Conservation (phyloP, 140 eudicot genomes). For the Stevia rebaudiana region DNA sequence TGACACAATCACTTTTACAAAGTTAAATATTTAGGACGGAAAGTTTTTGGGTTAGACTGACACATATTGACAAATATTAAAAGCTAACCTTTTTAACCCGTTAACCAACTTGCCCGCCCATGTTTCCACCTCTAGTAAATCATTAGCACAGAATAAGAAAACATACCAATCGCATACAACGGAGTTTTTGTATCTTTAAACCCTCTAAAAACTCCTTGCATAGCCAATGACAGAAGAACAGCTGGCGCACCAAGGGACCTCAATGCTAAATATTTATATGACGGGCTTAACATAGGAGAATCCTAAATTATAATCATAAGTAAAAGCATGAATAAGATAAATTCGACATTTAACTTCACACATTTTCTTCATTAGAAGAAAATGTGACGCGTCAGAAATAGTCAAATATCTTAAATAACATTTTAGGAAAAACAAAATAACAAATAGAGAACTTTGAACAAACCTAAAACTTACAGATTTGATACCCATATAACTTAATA, state of each 20-base stretch:
- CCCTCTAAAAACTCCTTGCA: slow-evolving; percentile 43
- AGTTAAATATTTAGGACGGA: neutral
- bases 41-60: neutral
- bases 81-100: neutral
- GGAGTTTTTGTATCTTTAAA: slow-evolving; percentile 42
- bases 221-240: slow-evolving; percentile 36
- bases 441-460: neutral
- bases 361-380: neutral
- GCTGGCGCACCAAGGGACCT: slow-evolving; percentile 46
- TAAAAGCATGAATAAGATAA: neutral
- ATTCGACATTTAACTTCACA: neutral
- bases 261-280: slow-evolving; percentile 22
- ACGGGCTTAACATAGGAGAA: slow-evolving; percentile 26
- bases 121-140: neutral
- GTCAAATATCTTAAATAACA: too few species aligned
- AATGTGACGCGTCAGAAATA: too few species aligned
- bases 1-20: neutral
- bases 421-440: too few species aligned
- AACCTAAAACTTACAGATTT: slow-evolving; percentile 33
- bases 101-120: neutral
- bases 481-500: slow-evolving; percentile 55
- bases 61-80: neutral
- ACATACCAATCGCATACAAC: slow-evolving; percentile 34
- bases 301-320: neutral
- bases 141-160: neutral